Percentiles rank a stretch among this genome's conserved stretches.
phyloP scores from a whole-genome alignment of 768 basidiomycete species.

The Suillus alpinus region DNA sequence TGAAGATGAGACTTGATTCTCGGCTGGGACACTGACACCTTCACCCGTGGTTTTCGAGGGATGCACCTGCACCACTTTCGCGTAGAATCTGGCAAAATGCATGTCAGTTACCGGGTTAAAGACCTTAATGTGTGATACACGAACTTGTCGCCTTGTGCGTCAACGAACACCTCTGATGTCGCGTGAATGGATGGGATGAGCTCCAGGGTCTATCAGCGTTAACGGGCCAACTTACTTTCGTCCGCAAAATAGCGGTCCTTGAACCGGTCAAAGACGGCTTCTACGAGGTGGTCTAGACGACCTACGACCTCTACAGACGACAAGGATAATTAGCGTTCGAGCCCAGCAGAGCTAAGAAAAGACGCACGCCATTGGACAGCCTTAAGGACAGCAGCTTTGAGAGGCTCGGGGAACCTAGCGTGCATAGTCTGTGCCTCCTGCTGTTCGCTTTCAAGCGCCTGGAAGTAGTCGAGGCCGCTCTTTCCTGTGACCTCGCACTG shows the following conservation, averaged over 20 bases:
- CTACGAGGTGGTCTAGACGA: conserved; percentile 90
- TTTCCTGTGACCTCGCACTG: conserved; percentile 98
- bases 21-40: conserved; percentile 30
- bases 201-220: conserved; percentile 5
- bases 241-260: conserved; percentile 91
- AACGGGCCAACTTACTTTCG: conserved; percentile 65
- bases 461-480: conserved; percentile 90
- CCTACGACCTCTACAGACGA: conserved; percentile 84
- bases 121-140: conserved; percentile 19
- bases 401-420: conserved; percentile 85
- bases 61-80: conserved; percentile 74
- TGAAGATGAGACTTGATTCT: conserved; percentile 36
- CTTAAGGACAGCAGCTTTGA: conserved; percentile 88
- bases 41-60: conserved; percentile 57
- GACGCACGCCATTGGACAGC: conserved; percentile 96
- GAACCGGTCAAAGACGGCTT: conserved; percentile 93
- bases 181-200: conserved; percentile 16
- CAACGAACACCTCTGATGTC: conserved; percentile 76
- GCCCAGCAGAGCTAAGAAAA: conserved; percentile 19
- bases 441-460: conserved; percentile 88
- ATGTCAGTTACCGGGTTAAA: conserved; percentile 3
- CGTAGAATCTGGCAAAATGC: conserved; percentile 64
- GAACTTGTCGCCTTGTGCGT: conserved; percentile 84
- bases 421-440: conserved; percentile 89
- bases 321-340: conserved; percentile 11